Evolutionary conservation across 2,329 filamentous ascomycete genomes (phyloP).

Genomic region (Cryphonectria radicalis): DNA sequence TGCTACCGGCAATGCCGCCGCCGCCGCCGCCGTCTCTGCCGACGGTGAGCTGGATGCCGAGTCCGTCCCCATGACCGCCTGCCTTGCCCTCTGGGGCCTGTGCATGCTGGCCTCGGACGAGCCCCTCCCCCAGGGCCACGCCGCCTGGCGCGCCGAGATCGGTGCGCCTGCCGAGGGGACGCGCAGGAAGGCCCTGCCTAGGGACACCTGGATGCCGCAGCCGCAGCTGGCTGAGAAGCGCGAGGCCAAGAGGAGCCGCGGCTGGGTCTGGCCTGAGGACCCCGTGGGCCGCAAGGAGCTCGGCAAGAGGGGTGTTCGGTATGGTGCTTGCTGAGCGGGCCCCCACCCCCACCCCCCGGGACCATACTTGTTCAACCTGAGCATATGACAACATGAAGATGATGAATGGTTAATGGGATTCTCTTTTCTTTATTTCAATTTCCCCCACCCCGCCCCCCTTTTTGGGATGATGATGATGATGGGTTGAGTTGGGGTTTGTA

Average conservation of each 20-base stretch:
- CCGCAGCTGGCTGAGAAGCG: constrained; percentile 75
- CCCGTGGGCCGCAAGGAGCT: constrained; percentile 73
- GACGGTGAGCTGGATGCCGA: constrained; percentile 35
- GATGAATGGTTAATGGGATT: not conserved
- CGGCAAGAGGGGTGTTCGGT: constrained; percentile 66
- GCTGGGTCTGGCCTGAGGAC: constrained; percentile 79
- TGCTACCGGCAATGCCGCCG: constrained; percentile 32
- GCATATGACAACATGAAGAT: not conserved
- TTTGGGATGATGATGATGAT: constrained; percentile 1
- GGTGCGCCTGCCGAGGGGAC: constrained; percentile 76
- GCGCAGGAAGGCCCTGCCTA: constrained; percentile 68
- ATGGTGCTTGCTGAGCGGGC: constrained; percentile 41
- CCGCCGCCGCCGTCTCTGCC: constrained; percentile 8
- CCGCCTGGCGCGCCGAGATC: constrained; percentile 71
- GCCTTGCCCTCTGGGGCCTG: constrained; percentile 76
- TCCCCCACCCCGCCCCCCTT: no score
- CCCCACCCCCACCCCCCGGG: not conserved
- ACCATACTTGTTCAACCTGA: no score
- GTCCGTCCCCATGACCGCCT: constrained; percentile 63
- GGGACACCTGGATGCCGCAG: constrained; percentile 77
- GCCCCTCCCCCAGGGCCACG: constrained; percentile 49
- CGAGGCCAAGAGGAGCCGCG: constrained; percentile 72
- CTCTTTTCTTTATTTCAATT: not conserved
- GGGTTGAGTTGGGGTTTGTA: not conserved
- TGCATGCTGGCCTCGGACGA: constrained; percentile 53